These are phyloP conservation scores for Paspalum notatum DNA, from an alignment of 176 grass and related monocot species.

Conservation along the genomic window DNA sequence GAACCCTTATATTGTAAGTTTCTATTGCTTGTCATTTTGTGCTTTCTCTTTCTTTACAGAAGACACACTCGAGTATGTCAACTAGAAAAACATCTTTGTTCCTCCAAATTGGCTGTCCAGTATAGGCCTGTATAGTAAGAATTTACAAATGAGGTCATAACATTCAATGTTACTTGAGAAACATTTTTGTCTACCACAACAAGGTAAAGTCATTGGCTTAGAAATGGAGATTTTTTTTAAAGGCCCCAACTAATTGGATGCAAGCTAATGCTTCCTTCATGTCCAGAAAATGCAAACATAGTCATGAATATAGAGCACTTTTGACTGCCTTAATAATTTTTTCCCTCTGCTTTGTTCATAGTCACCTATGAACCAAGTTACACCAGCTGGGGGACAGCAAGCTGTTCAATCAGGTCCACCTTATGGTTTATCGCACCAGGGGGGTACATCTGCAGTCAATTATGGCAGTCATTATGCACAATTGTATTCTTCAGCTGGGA, in stretches of 20 bases:
- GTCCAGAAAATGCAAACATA: constrained; percentile 13
- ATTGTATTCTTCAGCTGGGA: constrained; percentile 47
- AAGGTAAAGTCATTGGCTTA: background rate
- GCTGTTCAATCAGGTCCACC: constrained; percentile 54
- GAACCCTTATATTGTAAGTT: constrained; percentile 85
- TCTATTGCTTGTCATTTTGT: constrained; percentile 34
- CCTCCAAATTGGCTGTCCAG: constrained; percentile 5
- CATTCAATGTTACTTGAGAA: background rate
- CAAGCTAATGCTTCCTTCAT: background rate
- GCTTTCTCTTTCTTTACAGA: constrained; percentile 30
- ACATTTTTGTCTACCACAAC: constrained; percentile 10
- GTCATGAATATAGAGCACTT: background rate
- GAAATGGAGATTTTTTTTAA: constrained; percentile 6
- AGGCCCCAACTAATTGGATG: background rate
- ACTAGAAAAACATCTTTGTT: background rate
- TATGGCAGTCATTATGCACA: constrained; percentile 54
- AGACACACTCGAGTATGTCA: background rate
- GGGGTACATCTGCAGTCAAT: constrained; percentile 33
- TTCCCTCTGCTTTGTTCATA: constrained; percentile 36
- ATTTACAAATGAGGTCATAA: constrained; percentile 11
- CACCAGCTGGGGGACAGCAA: constrained; percentile 62
- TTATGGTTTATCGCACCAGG: constrained; percentile 65
- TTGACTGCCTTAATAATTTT: background rate
- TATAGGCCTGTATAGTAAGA: constrained; percentile 2
- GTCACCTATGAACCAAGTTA: constrained; percentile 58